phyloP scores from a whole-genome alignment of 2,329 filamentous ascomycete species.

The Fusarium cyanostomum region DNA sequence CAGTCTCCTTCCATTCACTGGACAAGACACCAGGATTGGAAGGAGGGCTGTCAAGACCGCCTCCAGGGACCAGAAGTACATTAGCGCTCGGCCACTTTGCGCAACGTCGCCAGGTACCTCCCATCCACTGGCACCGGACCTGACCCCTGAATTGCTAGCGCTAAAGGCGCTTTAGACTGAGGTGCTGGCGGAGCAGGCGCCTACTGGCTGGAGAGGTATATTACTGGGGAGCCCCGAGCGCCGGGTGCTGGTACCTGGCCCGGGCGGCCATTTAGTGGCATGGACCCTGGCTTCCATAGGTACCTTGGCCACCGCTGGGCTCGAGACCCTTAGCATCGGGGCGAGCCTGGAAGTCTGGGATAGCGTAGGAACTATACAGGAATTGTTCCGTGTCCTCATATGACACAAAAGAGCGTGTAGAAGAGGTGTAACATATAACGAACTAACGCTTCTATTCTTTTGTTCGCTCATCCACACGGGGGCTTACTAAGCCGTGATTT shows the following conservation, averaged over 20 bases:
- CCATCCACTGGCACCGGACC: conserved; percentile 14
- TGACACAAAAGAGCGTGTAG: not conserved
- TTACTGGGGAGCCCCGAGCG: conserved; percentile 14
- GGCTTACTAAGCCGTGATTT: not conserved
- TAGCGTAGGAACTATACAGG: not conserved
- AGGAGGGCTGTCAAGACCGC: conserved; percentile 38
- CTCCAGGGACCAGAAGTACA: conserved; percentile 26
- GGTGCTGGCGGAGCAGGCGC: conserved; percentile 15
- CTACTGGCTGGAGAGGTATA: conserved; percentile 27
- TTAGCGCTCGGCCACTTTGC: conserved; percentile 28
- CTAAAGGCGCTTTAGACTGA: conserved; percentile 22
- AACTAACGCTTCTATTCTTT: conserved; percentile 8
- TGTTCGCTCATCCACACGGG: conserved; percentile 1
- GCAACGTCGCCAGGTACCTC: conserved; percentile 34
- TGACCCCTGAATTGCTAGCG: conserved; percentile 32
- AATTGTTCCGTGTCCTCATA: not conserved
- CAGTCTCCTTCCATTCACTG: conserved; percentile 31
- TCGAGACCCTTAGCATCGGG: conserved; percentile 35
- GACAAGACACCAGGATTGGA: conserved; percentile 15
- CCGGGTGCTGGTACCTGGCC: conserved; percentile 35
- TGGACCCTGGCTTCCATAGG: conserved; percentile 21
- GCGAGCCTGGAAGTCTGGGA: not conserved
- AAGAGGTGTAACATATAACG: not conserved
- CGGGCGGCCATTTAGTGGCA: conserved; percentile 35
- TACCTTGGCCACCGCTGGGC: conserved; percentile 21